Conservation (phyloP, 768 basidiomycete genomes). For the Lactifluus rugatus region DNA sequence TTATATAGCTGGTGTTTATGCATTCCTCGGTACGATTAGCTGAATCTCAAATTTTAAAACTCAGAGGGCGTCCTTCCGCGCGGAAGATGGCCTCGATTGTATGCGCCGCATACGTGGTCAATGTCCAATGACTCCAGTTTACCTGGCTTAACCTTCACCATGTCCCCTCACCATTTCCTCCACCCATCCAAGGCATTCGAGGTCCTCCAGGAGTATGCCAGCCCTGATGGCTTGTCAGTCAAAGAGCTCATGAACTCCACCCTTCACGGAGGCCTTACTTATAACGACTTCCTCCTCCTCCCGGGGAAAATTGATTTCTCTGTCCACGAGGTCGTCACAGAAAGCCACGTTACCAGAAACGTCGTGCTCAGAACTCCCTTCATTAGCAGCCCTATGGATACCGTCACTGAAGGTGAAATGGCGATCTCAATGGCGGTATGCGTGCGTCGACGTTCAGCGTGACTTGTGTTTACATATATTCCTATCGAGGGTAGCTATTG, state of each 20-base stretch:
- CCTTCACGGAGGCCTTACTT: conserved; percentile 86
- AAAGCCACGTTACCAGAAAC: conserved; percentile 84
- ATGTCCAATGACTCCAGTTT: no score
- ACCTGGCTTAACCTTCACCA: not conserved
- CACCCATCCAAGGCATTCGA: conserved; percentile 51
- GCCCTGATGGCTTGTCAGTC: conserved; percentile 75
- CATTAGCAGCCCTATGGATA: conserved; percentile 98
- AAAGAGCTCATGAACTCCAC: conserved; percentile 81
- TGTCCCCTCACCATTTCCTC: conserved; percentile 7
- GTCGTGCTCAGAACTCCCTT: conserved; percentile 91
- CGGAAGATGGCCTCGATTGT: no score
- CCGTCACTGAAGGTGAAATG: conserved; percentile 93
- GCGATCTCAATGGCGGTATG: conserved; percentile 86
- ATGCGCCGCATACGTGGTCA: no score
- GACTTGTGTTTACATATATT: conserved; percentile 7
- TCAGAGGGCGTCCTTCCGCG: no score
- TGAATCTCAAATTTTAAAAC: no score
- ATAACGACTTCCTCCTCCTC: conserved; percentile 92
- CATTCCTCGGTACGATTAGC: not conserved
- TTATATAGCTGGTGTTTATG: not conserved
- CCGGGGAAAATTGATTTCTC: conserved; percentile 96
- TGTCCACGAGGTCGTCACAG: conserved; percentile 67
- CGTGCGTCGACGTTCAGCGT: conserved; percentile 5
- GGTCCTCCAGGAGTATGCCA: conserved; percentile 60
- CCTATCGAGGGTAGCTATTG: conserved; percentile 44